These are phyloP conservation scores for Globisporangium perplexum DNA, from an alignment of 352 stramenopile species.

Conservation along the genomic window DNA sequence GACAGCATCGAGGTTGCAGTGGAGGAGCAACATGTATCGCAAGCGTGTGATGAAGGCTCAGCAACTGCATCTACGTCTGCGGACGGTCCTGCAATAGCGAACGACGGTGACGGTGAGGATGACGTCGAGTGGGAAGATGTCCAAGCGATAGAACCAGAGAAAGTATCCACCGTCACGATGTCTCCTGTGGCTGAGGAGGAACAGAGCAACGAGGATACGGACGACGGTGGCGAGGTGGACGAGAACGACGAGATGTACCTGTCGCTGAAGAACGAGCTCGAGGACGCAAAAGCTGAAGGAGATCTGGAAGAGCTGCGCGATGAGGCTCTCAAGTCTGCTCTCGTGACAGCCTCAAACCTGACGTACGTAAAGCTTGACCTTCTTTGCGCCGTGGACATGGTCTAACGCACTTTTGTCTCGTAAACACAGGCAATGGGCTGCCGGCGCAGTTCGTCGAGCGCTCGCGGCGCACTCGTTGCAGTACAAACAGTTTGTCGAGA, in stretches of 20 bases:
- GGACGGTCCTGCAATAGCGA: not conserved
- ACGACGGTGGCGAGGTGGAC: constrained; percentile 13
- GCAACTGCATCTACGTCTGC: too few species aligned
- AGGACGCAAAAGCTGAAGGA: constrained; percentile 63
- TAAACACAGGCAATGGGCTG: constrained; percentile 67
- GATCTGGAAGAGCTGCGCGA: constrained; percentile 55
- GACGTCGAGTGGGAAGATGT: constrained; percentile 56
- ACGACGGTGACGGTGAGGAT: constrained; percentile 17
- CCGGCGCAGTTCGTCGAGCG: constrained; percentile 65
- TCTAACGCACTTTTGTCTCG: not conserved
- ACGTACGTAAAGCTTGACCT: constrained; percentile 28
- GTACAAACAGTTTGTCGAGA: constrained; percentile 20
- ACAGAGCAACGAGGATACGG: constrained; percentile 1
- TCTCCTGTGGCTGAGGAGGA: not conserved
- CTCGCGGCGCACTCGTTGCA: constrained; percentile 56
- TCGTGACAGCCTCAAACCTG: constrained; percentile 78
- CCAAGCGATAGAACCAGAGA: not conserved
- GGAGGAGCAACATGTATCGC: not conserved
- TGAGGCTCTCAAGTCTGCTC: constrained; percentile 71
- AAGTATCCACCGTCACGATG: not conserved
- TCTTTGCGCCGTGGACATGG: not conserved
- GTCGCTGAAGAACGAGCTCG: constrained; percentile 59
- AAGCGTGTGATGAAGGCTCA: not conserved
- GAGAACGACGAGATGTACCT: constrained; percentile 39
- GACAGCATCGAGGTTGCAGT: not conserved